Evolutionary conservation across 345 rosid genomes (phyloP), one percentile per base, ranked within the genome.

Genomic region (Physaria fendleri): DNA sequence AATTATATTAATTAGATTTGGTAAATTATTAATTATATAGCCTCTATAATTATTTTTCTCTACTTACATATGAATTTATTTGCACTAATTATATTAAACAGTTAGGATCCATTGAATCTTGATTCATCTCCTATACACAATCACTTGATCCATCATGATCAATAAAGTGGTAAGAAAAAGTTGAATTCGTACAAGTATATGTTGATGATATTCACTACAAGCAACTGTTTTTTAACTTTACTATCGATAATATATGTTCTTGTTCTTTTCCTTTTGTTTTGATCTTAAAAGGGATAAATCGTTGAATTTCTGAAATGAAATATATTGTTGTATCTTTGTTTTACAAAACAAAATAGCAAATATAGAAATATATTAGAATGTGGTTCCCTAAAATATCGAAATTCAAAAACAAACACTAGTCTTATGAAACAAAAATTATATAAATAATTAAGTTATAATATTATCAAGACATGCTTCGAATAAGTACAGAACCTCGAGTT

Each of bases 391-490:
- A 42, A 24, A 44, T 14, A 14, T 21, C 24, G 5, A 57, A 18
- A 18, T 15, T 12, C n/a, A 4, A 30, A 27, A 5, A 44, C 0
- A 30, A 21, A 10, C 11, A 8, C 22, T 45, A 27, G 17, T 23
- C 15, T 3, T 23, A 25, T n/a, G n/a, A 37, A 22, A 57, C 15
- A 34, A 30, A 47, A 6, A 1, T 5, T 0, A 24, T 61, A 24
- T 21, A 22, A 22, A 13, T 34, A 59, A 42, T 6, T 34, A 27
- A n/a, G 3, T 57, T 29, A n/a, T 23, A 65, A 44, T 25, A 33
- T 55, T 21, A 33, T 55, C 30, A 65, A 28, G 50, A 50, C 12
- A 71, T 45, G 60, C 54, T 64, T 52, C 56, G 46, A 45, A 40
- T 55, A 57, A 34, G 49, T 59, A 62, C 48, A 53, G 21, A 9